phyloP scores from a whole-genome alignment of 495 filamentous ascomycete species.

The Podospora fimiseda region DNA sequence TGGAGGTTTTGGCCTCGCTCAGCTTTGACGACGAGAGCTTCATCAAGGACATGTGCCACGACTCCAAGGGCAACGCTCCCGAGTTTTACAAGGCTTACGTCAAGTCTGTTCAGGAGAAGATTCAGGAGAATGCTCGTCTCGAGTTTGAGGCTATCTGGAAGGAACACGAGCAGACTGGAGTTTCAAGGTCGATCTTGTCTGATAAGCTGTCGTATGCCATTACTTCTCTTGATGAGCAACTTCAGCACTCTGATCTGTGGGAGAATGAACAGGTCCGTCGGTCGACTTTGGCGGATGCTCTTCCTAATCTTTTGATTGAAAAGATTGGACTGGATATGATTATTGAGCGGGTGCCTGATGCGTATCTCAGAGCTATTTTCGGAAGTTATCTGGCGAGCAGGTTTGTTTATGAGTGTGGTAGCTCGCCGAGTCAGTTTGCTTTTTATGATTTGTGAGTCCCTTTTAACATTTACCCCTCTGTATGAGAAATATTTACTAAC shows the following conservation, averaged over 20 bases:
- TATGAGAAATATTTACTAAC: conserved; percentile 20
- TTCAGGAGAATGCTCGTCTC: conserved; percentile 80
- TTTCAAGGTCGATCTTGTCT: conserved; percentile 73
- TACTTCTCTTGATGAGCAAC: conserved; percentile 88
- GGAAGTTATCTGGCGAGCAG: conserved; percentile 90
- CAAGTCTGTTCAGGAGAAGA: conserved; percentile 79
- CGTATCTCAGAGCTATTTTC: conserved; percentile 91
- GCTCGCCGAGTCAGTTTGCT: conserved; percentile 88
- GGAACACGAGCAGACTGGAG: conserved; percentile 76
- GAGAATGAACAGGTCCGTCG: conserved; percentile 69
- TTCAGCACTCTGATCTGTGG: conserved; percentile 91
- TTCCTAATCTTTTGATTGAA: conserved; percentile 75
- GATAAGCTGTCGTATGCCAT: conserved; percentile 87
- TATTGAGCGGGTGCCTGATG: conserved; percentile 78
- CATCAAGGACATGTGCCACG: conserved; percentile 86
- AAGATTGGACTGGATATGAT: conserved; percentile 89
- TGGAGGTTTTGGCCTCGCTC: conserved; percentile 89
- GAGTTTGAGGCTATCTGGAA: conserved; percentile 99
- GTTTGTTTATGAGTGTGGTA: conserved; percentile 93
- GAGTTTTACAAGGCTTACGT: conserved; percentile 92
- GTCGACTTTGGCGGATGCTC: conserved; percentile 74
- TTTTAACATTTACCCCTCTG: not conserved
- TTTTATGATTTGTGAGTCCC: conserved; percentile 94
- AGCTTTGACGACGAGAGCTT: conserved; percentile 89
- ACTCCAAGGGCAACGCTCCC: conserved; percentile 67